phyloP scores from a whole-genome alignment of 805 yeast genomes.

The Starmera dryadoides region DNA sequence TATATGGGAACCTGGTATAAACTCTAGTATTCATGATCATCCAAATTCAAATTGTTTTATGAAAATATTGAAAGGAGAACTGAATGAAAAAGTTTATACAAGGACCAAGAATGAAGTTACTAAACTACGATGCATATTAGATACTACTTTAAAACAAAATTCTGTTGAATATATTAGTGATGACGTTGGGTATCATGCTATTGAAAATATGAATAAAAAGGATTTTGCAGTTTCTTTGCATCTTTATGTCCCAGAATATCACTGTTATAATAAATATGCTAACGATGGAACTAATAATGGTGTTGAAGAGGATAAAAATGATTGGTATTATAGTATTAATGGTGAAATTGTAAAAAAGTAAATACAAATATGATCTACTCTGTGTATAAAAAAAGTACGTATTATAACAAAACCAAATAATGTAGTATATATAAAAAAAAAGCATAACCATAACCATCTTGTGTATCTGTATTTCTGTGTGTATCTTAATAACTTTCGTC shows the following conservation, averaged over 20 bases:
- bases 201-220: slow-evolving; percentile 29
- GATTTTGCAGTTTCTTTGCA: slow-evolving; percentile 33
- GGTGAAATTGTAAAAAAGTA: not conserved
- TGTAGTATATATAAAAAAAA: too few species aligned
- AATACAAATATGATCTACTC: not conserved
- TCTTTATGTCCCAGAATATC: slow-evolving; percentile 32
- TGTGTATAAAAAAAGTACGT: not conserved
- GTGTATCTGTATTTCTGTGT: too few species aligned
- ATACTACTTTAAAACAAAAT: slow-evolving; percentile 15
- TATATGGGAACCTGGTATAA: slow-evolving; percentile 39
- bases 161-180: slow-evolving; percentile 40
- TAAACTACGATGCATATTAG: slow-evolving; percentile 1
- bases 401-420: too few species aligned
- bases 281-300: too few species aligned
- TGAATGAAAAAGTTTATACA: slow-evolving; percentile 11
- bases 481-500: not conserved
- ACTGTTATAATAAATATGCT: not conserved
- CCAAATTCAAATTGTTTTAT: slow-evolving; percentile 43
- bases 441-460: too few species aligned
- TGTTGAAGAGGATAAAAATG: not conserved
- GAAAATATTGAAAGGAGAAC: slow-evolving; percentile 31
- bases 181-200: slow-evolving; percentile 37
- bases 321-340: not conserved
- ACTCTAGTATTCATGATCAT: slow-evolving; percentile 40
- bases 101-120: not conserved